Conservation (phyloP, 2,329 filamentous ascomycete species). For the Ascochyta pisi region DNA sequence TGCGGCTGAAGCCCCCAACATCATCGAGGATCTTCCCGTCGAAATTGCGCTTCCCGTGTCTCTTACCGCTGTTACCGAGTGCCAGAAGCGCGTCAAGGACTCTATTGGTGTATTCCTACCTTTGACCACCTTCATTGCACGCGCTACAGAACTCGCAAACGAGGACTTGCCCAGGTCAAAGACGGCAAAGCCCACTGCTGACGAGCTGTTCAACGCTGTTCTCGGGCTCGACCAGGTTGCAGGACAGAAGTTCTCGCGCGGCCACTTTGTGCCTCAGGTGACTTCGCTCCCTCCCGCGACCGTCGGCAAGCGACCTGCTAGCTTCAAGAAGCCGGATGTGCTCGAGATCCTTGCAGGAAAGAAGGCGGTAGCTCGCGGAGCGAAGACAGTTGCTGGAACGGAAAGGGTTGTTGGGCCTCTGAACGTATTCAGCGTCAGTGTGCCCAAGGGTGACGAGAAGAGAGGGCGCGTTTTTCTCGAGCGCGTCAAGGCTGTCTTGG, state of each 20-base stretch:
- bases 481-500: conserved; percentile 80
- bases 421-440: conserved; percentile 83
- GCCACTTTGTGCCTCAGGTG: conserved; percentile 75
- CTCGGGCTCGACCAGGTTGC: conserved; percentile 70
- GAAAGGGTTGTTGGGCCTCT: conserved; percentile 57
- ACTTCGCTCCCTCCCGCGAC: conserved; percentile 51
- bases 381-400: conserved; percentile 38
- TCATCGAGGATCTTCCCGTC: conserved; percentile 57
- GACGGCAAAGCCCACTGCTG: conserved; percentile 69
- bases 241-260: conserved; percentile 59
- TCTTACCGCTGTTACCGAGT: conserved; percentile 76
- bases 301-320: conserved; percentile 44
- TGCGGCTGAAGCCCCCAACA: conserved; percentile 40
- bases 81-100: conserved; percentile 79
- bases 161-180: conserved; percentile 77
- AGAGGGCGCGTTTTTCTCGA: conserved; percentile 83
- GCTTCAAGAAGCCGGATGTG: conserved; percentile 70
- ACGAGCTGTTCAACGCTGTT: conserved; percentile 89
- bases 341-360: conserved; percentile 73
- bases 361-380: conserved; percentile 35
- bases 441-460: conserved; percentile 80
- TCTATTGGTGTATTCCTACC: conserved; percentile 82
- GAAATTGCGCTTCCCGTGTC: conserved; percentile 78
- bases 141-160: conserved; percentile 87
- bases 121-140: conserved; percentile 83